Evolutionary conservation across 2,329 filamentous ascomycete genomes (phyloP).

Genomic region (Fusarium tupiense): DNA sequence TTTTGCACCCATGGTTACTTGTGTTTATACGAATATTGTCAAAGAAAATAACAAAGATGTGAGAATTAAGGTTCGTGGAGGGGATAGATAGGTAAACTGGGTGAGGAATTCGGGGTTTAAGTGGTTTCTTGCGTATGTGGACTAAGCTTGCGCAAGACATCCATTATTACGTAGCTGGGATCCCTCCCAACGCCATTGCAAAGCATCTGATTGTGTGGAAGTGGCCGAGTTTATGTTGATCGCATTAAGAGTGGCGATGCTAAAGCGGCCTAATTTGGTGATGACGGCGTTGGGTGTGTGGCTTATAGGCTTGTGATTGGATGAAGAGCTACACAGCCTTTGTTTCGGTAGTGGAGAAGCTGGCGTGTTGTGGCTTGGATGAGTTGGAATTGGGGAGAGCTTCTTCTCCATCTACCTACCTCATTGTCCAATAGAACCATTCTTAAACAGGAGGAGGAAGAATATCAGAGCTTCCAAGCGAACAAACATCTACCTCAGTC

Average conservation of each 20-base stretch:
- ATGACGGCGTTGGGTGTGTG: conserved; percentile 35
- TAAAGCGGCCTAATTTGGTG: background rate
- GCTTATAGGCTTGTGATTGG: conserved; percentile 24
- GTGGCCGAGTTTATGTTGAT: conserved; percentile 11
- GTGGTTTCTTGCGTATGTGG: conserved; percentile 7
- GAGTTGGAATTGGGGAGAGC: background rate
- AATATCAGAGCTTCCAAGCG: background rate
- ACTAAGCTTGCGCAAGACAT: conserved; percentile 26
- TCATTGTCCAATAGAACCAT: background rate
- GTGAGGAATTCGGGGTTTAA: conserved; percentile 20
- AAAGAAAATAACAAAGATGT: background rate
- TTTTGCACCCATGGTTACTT: conserved; percentile 45
- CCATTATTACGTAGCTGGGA: conserved; percentile 28
- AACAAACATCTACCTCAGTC: too few relatives aligned
- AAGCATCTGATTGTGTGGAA: conserved; percentile 24
- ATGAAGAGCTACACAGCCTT: conserved; percentile 12
- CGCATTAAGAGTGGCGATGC: conserved; percentile 26
- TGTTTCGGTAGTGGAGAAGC: conserved; percentile 23
- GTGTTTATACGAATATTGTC: background rate
- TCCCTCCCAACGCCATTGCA: background rate
- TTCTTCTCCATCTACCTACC: background rate
- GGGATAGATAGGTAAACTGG: background rate
- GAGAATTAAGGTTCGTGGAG: background rate
- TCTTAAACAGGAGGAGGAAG: background rate
- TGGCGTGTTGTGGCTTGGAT: conserved; percentile 20